phyloP scores from a whole-genome alignment of 2,329 filamentous ascomycete genomes.

The Aspergillus ustus region DNA sequence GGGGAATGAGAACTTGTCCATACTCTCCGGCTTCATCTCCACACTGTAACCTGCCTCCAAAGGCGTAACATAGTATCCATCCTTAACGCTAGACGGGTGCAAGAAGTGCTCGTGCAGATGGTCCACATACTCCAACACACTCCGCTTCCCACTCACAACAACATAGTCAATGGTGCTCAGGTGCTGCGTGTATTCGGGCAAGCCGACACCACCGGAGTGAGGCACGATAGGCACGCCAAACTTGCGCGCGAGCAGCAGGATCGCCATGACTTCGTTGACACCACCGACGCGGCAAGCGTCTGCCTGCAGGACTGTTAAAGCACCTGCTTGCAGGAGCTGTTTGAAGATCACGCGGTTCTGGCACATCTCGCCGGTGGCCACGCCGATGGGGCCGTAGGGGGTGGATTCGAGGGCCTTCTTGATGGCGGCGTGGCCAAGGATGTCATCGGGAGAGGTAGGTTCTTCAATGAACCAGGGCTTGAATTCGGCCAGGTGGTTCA shows the following conservation, averaged over 20 bases:
- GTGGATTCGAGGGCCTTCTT: conserved; percentile 71
- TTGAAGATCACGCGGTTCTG: conserved; percentile 95
- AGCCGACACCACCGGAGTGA: conserved; percentile 84
- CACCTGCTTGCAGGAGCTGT: conserved; percentile 78
- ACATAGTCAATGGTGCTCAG: conserved; percentile 92
- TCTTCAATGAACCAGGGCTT: conserved; percentile 91
- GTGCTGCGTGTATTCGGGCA: conserved; percentile 94
- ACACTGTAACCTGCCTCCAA: conserved; percentile 85
- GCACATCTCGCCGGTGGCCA: conserved; percentile 93
- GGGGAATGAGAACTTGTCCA: conserved; percentile 78
- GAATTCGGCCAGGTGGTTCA: conserved; percentile 80
- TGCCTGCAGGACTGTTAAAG: conserved; percentile 87
- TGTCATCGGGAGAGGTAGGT: conserved; percentile 87
- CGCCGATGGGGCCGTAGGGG: conserved; percentile 68
- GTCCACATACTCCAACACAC: conserved; percentile 88
- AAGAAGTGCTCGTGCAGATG: conserved; percentile 93
- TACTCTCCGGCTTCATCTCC: conserved; percentile 88
- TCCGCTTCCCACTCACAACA: conserved; percentile 78
- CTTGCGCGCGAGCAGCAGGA: conserved; percentile 74
- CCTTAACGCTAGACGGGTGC: conserved; percentile 77
- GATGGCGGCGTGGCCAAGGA: conserved; percentile 84
- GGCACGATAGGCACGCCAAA: conserved; percentile 82
- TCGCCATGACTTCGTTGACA: conserved; percentile 90
- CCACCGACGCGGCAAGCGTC: conserved; percentile 89
- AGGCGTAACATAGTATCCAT: conserved; percentile 87